Conservation (phyloP, 352 stramenopile genomes). For the Pythium pyrilobum region DNA sequence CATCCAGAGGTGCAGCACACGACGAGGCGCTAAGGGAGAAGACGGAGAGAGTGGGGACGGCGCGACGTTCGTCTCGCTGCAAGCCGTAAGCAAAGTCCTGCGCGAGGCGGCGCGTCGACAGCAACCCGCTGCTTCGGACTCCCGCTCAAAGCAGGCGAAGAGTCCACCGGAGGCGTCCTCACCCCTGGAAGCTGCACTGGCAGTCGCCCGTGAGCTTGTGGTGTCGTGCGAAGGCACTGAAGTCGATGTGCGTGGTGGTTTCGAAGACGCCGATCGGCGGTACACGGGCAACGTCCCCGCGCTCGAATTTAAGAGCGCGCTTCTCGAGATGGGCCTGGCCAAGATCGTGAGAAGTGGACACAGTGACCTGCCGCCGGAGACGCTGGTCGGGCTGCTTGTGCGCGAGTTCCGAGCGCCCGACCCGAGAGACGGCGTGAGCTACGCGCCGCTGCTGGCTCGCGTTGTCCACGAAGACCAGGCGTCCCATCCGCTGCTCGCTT, state of each 20-base stretch:
- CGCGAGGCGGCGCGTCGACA: not conserved
- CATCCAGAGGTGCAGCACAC: slow-evolving; percentile 31
- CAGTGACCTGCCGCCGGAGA: slow-evolving; percentile 16
- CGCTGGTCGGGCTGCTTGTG: slow-evolving; percentile 45
- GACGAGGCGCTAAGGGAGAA: not conserved
- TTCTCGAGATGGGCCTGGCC: slow-evolving; percentile 36
- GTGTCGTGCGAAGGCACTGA: slow-evolving; percentile 28
- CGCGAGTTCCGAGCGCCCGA: slow-evolving; percentile 37
- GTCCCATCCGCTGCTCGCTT: slow-evolving; percentile 4
- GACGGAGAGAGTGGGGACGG: not conserved
- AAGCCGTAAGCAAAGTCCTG: slow-evolving; percentile 16
- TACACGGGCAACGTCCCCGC: slow-evolving; percentile 42
- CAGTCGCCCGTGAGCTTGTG: slow-evolving; percentile 21
- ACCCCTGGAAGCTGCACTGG: not conserved
- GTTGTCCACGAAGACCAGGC: not conserved
- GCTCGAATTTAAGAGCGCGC: slow-evolving; percentile 47
- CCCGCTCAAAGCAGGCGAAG: not conserved
- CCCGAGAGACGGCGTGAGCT: slow-evolving; percentile 29
- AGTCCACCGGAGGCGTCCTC: not conserved
- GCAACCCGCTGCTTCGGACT: not conserved
- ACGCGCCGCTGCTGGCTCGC: slow-evolving; percentile 13
- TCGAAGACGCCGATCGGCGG: slow-evolving; percentile 38
- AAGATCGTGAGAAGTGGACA: slow-evolving; percentile 12
- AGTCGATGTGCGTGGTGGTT: slow-evolving; percentile 43
- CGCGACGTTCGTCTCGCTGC: slow-evolving; percentile 20